Percentiles rank a stretch among this genome's conserved stretches.
Evolutionary conservation across 2,329 filamentous ascomycete genomes (phyloP).

Genomic region (Fusarium sp.): DNA sequence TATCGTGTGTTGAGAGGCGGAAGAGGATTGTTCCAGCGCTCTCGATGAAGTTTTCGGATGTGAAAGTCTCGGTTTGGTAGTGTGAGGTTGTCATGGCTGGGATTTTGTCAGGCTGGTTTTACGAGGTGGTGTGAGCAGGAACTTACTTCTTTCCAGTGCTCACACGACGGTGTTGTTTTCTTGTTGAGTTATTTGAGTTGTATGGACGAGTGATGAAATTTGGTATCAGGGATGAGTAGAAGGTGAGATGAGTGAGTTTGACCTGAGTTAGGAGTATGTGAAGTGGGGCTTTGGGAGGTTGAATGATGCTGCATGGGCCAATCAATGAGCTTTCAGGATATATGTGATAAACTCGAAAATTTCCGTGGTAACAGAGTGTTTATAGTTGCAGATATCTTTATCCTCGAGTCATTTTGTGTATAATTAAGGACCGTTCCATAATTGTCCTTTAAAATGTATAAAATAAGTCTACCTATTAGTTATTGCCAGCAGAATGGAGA

Average conservation of each 20-base stretch:
- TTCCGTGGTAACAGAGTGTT: too few relatives aligned
- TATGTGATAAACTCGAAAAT: accelerated
- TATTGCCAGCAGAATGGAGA: accelerated
- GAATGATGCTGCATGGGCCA: too few relatives aligned
- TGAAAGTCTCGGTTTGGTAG: neutral
- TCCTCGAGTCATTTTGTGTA: too few relatives aligned
- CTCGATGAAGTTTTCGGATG: neutral
- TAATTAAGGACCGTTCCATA: too few relatives aligned
- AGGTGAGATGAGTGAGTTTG: neutral
- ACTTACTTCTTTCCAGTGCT: neutral
- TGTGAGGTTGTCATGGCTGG: neutral
- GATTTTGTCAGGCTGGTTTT: neutral
- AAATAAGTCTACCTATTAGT: too few relatives aligned
- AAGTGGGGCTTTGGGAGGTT: neutral
- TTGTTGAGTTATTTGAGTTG: accelerated
- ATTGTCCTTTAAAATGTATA: too few relatives aligned
- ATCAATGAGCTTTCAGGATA: too few relatives aligned
- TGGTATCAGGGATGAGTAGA: neutral
- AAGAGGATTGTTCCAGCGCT: neutral
- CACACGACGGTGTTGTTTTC: accelerated
- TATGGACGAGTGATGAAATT: neutral
- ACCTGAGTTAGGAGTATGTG: neutral
- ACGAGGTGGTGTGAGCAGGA: accelerated
- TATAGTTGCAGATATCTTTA: too few relatives aligned
- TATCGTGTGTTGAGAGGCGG: neutral